Percentiles rank a stretch among this genome's conserved stretches.
Conservation (phyloP, 2,329 filamentous ascomycete genomes). For the Nigrograna mackinnonii region DNA sequence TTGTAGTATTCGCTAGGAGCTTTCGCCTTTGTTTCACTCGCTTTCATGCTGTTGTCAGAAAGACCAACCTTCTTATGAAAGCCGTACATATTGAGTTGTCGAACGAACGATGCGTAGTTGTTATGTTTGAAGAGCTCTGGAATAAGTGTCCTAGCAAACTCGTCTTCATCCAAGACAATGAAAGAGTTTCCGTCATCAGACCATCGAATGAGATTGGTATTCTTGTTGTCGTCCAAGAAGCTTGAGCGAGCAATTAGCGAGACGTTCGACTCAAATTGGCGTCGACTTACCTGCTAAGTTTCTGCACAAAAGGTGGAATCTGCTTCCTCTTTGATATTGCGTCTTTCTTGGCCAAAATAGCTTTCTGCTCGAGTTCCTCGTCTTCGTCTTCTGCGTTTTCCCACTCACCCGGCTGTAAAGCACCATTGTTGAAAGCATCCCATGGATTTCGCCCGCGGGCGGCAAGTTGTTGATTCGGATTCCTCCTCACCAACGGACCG, state of each 20-base stretch:
- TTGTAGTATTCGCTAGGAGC: conserved; percentile 98
- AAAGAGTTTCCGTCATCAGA: conserved; percentile 96
- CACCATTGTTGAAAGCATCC: conserved; percentile 37
- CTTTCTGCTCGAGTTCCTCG: conserved; percentile 78
- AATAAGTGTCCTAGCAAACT: conserved; percentile 74
- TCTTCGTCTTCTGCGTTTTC: conserved; percentile 69
- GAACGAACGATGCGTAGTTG: conserved; percentile 77
- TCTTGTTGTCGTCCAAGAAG: conserved; percentile 90
- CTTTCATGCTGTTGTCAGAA: conserved; percentile 96
- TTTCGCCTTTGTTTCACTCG: conserved; percentile 95
- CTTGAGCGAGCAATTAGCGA: conserved; percentile 52
- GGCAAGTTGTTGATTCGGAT: conserved; percentile 51
- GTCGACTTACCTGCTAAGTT: conserved; percentile 81
- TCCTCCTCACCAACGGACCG: conserved; percentile 51
- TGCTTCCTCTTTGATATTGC: conserved; percentile 89
- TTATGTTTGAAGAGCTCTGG: conserved; percentile 80
- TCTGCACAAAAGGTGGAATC: conserved; percentile 97
- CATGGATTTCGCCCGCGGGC: conserved; percentile 41
- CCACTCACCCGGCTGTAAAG: conserved; percentile 46
- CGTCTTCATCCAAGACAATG: conserved; percentile 94
- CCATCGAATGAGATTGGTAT: conserved; percentile 95
- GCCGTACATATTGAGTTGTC: conserved; percentile 65
- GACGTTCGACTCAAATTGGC: neutral
- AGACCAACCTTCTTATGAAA: conserved; percentile 65
- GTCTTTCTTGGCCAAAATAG: conserved; percentile 81